Base-by-base conservation (phyloP, 2,329 filamentous ascomycete species). In the Hypoxylon sp. region DNA sequence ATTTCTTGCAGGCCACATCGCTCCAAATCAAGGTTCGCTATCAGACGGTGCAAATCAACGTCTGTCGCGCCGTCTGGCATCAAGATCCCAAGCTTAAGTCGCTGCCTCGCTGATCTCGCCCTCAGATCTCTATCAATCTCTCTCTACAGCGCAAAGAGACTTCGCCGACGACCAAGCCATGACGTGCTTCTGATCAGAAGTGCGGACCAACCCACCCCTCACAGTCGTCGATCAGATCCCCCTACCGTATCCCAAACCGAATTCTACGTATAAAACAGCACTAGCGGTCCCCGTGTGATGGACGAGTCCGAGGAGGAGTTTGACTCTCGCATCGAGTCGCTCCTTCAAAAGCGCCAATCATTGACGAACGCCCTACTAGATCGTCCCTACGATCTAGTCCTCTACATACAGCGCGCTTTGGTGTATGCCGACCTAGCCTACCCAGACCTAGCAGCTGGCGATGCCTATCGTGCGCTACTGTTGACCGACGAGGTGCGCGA, bases 381-480 rank as follows among this genome's bases (percentile, higher is more conserved):
- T 6, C 72, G 76, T 3, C 82, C 86, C 1, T 88, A 88, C 69
- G 85, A 89, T 66, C 73, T 86, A 29, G 78, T 89, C 51, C 78
- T 88, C 6, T 88, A 88, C 64, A 78, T 90, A 52, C 82, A 88
- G 62, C 85, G 93, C 26, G 91, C 91, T 20, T 77, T 83, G 27
- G 79, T 89, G 37, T 87, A 97, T 73, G 83, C 87, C 13, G 79
- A 86, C 41, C 81, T 97, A 42, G 91, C 87, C 31, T 98, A 97
- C 73, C 91, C 92, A 0, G 95, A 99, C 73, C 84, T 99, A 33
- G 92, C 92, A 4, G 88, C 89, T 9, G 91, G 92, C 27, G 93
- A 97, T 78, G 91, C 92, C 4, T 98, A 98, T 73, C 88, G 90
- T 52, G 92, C 93, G 1, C 81, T 98, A n/a, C 83, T 97, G 3